phyloP scores from a whole-genome alignment of 2,329 filamentous ascomycete species.

The Paecilomyces formosus region DNA sequence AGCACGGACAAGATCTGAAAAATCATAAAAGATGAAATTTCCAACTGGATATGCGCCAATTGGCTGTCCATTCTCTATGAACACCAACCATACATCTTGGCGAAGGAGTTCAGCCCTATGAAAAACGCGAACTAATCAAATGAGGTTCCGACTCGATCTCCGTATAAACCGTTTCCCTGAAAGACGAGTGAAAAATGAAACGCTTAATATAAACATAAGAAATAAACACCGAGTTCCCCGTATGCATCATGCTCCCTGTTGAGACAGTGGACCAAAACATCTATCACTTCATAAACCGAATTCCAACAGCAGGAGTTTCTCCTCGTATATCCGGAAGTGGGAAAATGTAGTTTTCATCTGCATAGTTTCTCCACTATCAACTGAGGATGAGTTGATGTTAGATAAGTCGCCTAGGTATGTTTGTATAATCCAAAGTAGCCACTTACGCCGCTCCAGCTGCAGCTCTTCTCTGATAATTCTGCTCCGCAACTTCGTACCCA shows the following conservation, averaged over 20 bases:
- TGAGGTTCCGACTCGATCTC: background rate
- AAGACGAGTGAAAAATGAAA: background rate
- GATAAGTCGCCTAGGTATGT: background rate
- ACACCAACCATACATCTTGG: too few relatives aligned
- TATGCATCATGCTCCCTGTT: background rate
- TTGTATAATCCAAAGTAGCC: background rate
- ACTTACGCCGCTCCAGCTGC: background rate
- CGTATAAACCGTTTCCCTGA: background rate
- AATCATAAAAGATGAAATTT: too few relatives aligned
- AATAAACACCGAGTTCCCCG: background rate
- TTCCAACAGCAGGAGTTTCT: background rate
- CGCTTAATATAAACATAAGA: background rate
- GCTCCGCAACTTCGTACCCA: background rate
- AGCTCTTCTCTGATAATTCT: background rate
- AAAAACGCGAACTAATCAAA: too few relatives aligned
- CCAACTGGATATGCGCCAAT: too few relatives aligned
- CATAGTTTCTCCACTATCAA: background rate
- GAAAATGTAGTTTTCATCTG: too few relatives aligned
- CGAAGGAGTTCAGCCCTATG: too few relatives aligned
- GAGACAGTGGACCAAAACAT: background rate
- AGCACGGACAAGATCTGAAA: too few relatives aligned
- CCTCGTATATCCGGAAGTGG: background rate
- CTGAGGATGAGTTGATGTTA: background rate
- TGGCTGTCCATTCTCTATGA: too few relatives aligned
- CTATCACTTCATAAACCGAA: background rate